A percentile compares a stretch with the other conserved stretches of the same genome.
Conservation (phyloP, 805 yeast species). For the Hanseniaspora nectarophila region DNA sequence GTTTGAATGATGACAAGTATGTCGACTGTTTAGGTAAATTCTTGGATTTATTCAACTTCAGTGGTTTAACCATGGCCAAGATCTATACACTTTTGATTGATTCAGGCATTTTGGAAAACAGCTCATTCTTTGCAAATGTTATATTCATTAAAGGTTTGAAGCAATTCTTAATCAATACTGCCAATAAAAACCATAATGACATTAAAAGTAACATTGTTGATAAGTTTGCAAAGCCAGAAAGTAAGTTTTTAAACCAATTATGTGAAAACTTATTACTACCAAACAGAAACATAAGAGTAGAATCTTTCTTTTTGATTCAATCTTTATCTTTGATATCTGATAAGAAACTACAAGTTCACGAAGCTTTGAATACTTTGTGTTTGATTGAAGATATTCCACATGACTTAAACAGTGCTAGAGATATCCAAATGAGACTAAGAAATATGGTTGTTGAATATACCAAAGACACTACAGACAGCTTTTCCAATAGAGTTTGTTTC, state of each 20-base stretch:
- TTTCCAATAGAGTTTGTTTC: conserved; percentile 28
- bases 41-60: neutral
- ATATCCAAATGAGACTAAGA: conserved; percentile 57
- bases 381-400: conserved; percentile 64
- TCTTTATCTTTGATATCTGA: conserved; percentile 19
- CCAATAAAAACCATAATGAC: neutral
- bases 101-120: neutral
- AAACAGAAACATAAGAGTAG: conserved; percentile 39
- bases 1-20: neutral
- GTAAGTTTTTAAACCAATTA: neutral
- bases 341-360: conserved; percentile 26
- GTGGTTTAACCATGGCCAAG: neutral
- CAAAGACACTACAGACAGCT: conserved; percentile 22
- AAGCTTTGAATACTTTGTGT: conserved; percentile 38
- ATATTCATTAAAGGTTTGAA: conserved; percentile 6
- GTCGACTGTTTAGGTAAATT: conserved; percentile 8
- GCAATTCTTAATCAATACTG: neutral
- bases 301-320: conserved; percentile 39
- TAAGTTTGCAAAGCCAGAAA: neutral
- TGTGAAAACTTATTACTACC: conserved; percentile 37
- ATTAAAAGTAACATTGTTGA: neutral
- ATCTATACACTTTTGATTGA: neutral
- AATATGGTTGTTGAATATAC: conserved; percentile 38
- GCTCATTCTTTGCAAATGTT: neutral
- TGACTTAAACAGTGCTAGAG: conserved; percentile 59